Percentiles rank a stretch among this genome's conserved stretches.
These are phyloP conservation scores for Dactylellina cionopaga DNA, from an alignment of 2,329 filamentous ascomycete species.

Conservation along the genomic window DNA sequence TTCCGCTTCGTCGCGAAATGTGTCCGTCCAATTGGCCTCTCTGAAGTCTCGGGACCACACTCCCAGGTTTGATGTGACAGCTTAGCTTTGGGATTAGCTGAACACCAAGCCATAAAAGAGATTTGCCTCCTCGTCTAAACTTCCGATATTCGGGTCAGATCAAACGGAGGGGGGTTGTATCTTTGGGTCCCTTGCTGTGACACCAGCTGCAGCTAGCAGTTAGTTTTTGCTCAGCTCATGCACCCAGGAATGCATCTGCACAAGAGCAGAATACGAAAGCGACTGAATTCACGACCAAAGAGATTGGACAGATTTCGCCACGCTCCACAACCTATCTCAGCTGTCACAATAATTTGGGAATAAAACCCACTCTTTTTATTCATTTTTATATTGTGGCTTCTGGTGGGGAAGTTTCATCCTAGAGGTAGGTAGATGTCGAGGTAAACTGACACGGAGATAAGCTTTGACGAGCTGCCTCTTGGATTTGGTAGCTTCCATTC, in stretches of 20 bases:
- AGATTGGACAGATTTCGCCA: not conserved
- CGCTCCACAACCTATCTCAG: not conserved
- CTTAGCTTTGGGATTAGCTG: constrained; percentile 31
- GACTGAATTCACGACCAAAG: too few relatives aligned
- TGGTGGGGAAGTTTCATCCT: not conserved
- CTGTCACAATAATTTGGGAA: not conserved
- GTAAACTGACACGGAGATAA: constrained; percentile 29
- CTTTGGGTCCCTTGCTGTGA: constrained; percentile 36
- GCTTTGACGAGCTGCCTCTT: not conserved
- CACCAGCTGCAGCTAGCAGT: constrained; percentile 27
- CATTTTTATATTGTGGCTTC: constrained; percentile 25
- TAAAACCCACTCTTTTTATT: too few relatives aligned
- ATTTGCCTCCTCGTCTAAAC: constrained; percentile 50
- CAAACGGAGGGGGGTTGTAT: constrained; percentile 34
- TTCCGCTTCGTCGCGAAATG: constrained; percentile 13
- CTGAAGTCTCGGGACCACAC: too few relatives aligned
- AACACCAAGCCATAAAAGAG: constrained; percentile 13
- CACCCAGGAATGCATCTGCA: constrained; percentile 5
- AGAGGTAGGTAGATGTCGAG: too few relatives aligned
- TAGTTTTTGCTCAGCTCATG: constrained; percentile 22
- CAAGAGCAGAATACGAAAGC: not conserved
- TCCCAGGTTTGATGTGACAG: constrained; percentile 26
- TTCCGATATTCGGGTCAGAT: constrained; percentile 49
- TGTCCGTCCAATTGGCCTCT: constrained; percentile 31
- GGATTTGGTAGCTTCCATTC: not conserved